Conservation (phyloP, 2,329 filamentous ascomycete species). For the Anthostomella pinea region DNA sequence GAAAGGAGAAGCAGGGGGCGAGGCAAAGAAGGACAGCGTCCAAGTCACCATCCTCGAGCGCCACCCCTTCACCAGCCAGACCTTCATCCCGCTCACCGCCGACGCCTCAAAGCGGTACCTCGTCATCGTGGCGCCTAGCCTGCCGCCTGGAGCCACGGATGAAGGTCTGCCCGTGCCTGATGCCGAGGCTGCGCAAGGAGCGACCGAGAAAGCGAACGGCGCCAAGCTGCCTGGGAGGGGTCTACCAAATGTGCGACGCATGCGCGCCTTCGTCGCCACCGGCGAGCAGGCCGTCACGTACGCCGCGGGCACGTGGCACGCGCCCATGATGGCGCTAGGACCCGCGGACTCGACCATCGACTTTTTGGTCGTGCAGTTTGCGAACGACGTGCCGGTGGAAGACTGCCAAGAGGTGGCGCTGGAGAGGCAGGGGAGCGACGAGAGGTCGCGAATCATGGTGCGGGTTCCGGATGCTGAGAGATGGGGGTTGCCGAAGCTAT, state of each 20-base stretch:
- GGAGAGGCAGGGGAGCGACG: conserved; percentile 34
- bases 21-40: conserved; percentile 45
- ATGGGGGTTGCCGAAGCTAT: conserved; percentile 9
- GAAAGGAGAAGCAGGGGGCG: conserved; percentile 8
- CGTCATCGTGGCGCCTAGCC: conserved; percentile 82
- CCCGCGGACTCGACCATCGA: conserved; percentile 58
- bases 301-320: conserved; percentile 88
- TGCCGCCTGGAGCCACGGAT: conserved; percentile 44
- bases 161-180: conserved; percentile 39
- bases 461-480: conserved; percentile 14
- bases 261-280: conserved; percentile 76
- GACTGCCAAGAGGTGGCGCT: conserved; percentile 78
- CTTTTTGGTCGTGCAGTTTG: conserved; percentile 87
- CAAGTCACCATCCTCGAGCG: conserved; percentile 75
- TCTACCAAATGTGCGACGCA: conserved; percentile 66
- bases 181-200: conserved; percentile 15
- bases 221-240: conserved; percentile 55
- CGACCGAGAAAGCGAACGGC: conserved; percentile 26
- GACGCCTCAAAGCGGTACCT: conserved; percentile 60
- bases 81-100: conserved; percentile 72
- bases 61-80: conserved; percentile 92
- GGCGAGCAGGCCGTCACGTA: conserved; percentile 87
- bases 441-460: conserved; percentile 24
- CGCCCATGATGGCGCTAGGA: conserved; percentile 89
- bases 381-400: conserved; percentile 76